Percentiles rank a stretch among this genome's conserved stretches.
These are phyloP conservation scores for Delitschia confertaspora DNA, from an alignment of 495 filamentous ascomycete species.

Conservation along the genomic window DNA sequence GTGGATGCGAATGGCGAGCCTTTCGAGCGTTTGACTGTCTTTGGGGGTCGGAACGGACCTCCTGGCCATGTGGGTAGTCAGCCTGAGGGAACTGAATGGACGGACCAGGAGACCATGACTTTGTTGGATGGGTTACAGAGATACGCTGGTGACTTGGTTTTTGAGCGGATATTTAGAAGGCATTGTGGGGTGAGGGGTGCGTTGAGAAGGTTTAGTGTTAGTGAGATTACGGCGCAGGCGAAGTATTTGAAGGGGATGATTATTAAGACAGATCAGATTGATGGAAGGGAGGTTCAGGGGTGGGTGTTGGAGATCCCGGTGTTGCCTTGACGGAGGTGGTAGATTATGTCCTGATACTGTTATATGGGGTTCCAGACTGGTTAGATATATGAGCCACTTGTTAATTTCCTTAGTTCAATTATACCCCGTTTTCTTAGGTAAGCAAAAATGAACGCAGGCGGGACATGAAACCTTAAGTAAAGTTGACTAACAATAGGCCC, in stretches of 20 bases:
- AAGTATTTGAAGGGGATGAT: slow-evolving; percentile 15
- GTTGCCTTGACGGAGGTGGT: slow-evolving; percentile 15
- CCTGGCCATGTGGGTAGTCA: slow-evolving; percentile 2
- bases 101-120: slow-evolving; percentile 12
- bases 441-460: too few relatives aligned
- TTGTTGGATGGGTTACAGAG: slow-evolving; percentile 25
- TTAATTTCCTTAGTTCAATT: too few relatives aligned
- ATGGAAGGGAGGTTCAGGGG: slow-evolving; percentile 15
- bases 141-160: slow-evolving; percentile 27
- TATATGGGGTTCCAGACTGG: too few relatives aligned
- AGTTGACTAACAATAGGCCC: too few relatives aligned
- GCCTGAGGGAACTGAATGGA: slow-evolving; percentile 13
- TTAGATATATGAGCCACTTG: too few relatives aligned
- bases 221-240: slow-evolving; percentile 30
- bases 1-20: slow-evolving; percentile 22
- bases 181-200: slow-evolving; percentile 22
- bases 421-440: too few relatives aligned
- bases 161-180: slow-evolving; percentile 24
- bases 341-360: too few relatives aligned
- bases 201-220: slow-evolving; percentile 27
- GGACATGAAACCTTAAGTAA: too few relatives aligned
- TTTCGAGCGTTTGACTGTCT: slow-evolving; percentile 29
- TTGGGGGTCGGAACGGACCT: slow-evolving; percentile 19
- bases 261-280: slow-evolving; percentile 6
- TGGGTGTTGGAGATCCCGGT: slow-evolving; percentile 32